These are phyloP conservation scores for Cystobasidium onofrii DNA, from an alignment of 768 basidiomycete species.

Conservation along the genomic window DNA sequence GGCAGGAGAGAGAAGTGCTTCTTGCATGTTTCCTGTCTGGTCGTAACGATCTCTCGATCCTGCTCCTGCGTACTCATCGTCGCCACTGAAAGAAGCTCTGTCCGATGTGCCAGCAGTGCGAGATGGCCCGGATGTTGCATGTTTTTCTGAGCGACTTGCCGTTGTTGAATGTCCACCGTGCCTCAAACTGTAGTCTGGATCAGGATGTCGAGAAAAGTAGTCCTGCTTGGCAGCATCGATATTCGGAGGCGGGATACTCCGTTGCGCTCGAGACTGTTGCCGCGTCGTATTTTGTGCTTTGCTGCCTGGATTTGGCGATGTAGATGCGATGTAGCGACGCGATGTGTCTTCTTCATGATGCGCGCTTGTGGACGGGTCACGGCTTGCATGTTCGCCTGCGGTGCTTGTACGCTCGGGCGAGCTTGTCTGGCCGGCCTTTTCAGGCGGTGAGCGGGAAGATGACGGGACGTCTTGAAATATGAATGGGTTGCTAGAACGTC, in stretches of 20 bases:
- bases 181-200: conserved; percentile 11
- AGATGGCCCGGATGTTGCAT: neutral
- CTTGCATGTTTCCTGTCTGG: neutral
- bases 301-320: neutral
- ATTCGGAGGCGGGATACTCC: neutral
- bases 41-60: neutral
- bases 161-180: neutral
- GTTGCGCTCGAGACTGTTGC: conserved; percentile 6
- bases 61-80: neutral
- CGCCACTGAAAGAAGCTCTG: neutral
- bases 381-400: neutral
- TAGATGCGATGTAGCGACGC: neutral
- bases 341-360: neutral
- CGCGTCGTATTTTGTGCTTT: neutral
- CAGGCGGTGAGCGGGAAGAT: neutral
- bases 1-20: neutral
- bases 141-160: neutral
- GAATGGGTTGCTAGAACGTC: neutral
- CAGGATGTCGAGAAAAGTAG: conserved; percentile 27
- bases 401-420: neutral
- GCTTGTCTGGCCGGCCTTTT: neutral
- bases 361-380: neutral
- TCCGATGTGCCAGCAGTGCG: neutral
- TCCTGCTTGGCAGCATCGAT: conserved; percentile 16
- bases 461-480: neutral